phyloP scores from a whole-genome alignment of 495 filamentous ascomycete genomes.

The Neurospora sp. region DNA sequence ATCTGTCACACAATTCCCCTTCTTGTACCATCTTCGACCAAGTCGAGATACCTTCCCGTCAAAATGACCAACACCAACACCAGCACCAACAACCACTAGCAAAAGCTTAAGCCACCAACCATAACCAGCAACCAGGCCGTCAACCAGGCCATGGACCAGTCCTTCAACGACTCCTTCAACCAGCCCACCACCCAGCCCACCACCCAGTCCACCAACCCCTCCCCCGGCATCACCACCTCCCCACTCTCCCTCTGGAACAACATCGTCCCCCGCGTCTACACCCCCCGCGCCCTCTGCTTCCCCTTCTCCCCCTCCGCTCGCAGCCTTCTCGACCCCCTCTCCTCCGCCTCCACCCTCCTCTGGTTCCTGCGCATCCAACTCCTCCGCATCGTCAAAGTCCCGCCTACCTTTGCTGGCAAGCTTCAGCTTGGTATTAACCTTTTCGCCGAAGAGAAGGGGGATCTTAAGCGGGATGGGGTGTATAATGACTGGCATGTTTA shows the following conservation, averaged over 20 bases:
- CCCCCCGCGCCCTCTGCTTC: slow-evolving; percentile 26
- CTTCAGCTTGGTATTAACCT: slow-evolving; percentile 10
- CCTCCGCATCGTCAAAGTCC: slow-evolving; percentile 13
- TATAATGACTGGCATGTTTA: slow-evolving; percentile 11
- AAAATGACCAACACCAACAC: neutral
- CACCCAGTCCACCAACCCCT: neutral
- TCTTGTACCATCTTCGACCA: neutral
- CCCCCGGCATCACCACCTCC: neutral
- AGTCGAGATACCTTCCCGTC: neutral
- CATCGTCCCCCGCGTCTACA: slow-evolving; percentile 23
- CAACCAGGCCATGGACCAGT: neutral
- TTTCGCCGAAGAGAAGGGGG: neutral
- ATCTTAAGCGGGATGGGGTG: neutral
- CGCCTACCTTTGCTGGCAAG: slow-evolving; percentile 23
- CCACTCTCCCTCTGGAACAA: slow-evolving; percentile 16
- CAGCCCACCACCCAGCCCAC: neutral
- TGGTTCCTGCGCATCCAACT: slow-evolving; percentile 17
- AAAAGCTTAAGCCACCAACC: neutral
- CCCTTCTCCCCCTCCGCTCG: slow-evolving; percentile 16
- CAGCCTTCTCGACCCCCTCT: neutral
- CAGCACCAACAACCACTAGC: neutral
- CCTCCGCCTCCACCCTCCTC: slow-evolving; percentile 7
- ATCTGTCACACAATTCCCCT: too few relatives aligned
- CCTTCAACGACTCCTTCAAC: too few relatives aligned
- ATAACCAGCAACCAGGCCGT: neutral